Conservation (phyloP, 345 rosid species). For the Melastoma malabathricum region DNA sequence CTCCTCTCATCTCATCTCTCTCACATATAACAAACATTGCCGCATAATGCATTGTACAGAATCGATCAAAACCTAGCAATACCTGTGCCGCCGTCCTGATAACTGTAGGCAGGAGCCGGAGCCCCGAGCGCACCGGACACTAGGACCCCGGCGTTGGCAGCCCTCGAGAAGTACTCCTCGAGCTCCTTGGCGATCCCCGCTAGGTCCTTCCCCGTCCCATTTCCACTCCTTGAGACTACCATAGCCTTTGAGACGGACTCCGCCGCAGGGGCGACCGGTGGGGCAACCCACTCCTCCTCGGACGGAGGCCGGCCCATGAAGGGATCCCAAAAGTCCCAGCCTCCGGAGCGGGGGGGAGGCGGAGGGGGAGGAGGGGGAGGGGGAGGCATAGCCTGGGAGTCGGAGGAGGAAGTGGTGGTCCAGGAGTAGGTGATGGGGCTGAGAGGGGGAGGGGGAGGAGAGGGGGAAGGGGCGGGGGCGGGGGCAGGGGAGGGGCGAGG, state of each 20-base stretch:
- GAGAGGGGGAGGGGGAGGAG: slow-evolving; percentile 34
- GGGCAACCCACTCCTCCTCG: slow-evolving; percentile 70
- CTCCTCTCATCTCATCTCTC: neutral
- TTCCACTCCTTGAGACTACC: slow-evolving; percentile 59
- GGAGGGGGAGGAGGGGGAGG: slow-evolving; percentile 13
- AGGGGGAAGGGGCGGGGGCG: slow-evolving; percentile 19
- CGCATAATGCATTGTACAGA: too few relatives aligned
- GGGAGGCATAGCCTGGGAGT: slow-evolving; percentile 22
- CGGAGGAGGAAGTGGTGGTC: slow-evolving; percentile 44
- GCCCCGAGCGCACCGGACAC: slow-evolving; percentile 62
- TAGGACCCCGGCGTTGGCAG: slow-evolving; percentile 61
- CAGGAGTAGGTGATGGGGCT: slow-evolving; percentile 78
- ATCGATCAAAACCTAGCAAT: too few relatives aligned
- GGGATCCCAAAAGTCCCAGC: slow-evolving; percentile 98
- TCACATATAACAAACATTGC: too few relatives aligned
- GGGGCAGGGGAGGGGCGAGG: slow-evolving; percentile 15
- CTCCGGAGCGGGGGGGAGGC: slow-evolving; percentile 44
- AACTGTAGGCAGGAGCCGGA: slow-evolving; percentile 29
- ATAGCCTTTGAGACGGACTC: slow-evolving; percentile 32
- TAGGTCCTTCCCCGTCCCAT: slow-evolving; percentile 38
- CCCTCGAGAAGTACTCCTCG: slow-evolving; percentile 76
- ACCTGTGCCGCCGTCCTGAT: slow-evolving; percentile 47
- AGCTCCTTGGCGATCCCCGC: slow-evolving; percentile 80
- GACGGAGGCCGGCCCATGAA: slow-evolving; percentile 38
- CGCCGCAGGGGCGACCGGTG: slow-evolving; percentile 25